Evolutionary conservation across 257 asterid species (phyloP), one percentile per base, ranked within the genome.

Genomic region (Przewalskia tangutica): DNA sequence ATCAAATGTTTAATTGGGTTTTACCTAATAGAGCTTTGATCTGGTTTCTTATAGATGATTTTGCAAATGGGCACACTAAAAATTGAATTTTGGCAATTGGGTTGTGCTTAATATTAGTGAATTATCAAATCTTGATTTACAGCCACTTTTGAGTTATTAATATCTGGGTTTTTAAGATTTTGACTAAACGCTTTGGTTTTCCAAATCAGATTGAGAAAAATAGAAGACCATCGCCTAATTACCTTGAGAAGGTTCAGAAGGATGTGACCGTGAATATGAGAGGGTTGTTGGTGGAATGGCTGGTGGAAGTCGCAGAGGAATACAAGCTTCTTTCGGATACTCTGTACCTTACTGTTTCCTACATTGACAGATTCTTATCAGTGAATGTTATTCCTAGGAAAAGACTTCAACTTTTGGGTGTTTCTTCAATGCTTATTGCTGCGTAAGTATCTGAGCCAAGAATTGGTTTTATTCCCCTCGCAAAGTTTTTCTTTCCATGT

Each of bases 371-470:
- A 83, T 92, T 86, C 89, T 85, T 94, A 63, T 94, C 99, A 0
- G 65, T 44, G 83, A 91, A 81, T 68, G 86, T 53, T 58, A 82
- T 94, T 20, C 85, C 58, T 58, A 76, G 97, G 67, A 90, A 93
- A 86, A 86, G 34, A 36, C 97, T 95, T 77, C 98, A 95, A 91
- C 98, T 95, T 71, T 91, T 95, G 51, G 99, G 99, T 20, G 97
- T 95, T 86, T 89, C 98, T 13, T 95, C 98, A 2, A 95, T 95
- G 98, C 98, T 94, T 16, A 89, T 96, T 80, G 98, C 98, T 84
- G 92, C 98, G 98, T 96, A 91, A 90, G 98, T 55, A 3, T 36
- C 75, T 2, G 7, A 64, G 5, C 82, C 44, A 20, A 23, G 13
- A 18, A 2, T 51, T 44, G 16, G 3, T 9, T 40, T 63, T 63